Evolutionary conservation across 2,329 filamentous ascomycete genomes (phyloP).

Genomic region (Trichoderma citrinoviride): DNA sequence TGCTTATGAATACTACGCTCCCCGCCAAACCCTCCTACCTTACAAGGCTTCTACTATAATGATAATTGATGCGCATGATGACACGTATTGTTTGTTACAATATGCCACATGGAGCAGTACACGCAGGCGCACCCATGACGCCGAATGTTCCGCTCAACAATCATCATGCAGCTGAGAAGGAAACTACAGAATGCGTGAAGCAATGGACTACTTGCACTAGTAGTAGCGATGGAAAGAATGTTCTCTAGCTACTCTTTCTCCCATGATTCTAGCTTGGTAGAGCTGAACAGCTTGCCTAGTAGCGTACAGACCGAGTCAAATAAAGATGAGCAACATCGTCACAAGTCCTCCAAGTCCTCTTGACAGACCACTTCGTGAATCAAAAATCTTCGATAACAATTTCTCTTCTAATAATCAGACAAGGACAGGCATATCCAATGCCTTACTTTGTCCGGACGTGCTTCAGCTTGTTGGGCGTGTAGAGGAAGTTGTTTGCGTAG

Average conservation of each 20-base stretch:
- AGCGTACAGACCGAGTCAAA: background rate
- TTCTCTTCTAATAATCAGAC: background rate
- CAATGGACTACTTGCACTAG: background rate
- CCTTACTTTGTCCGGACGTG: slow-evolving; percentile 74
- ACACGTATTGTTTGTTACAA: background rate
- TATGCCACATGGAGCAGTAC: background rate
- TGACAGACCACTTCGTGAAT: background rate
- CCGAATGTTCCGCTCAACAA: background rate
- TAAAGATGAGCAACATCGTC: background rate
- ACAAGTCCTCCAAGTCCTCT: background rate
- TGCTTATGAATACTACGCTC: background rate
- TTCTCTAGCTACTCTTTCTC: background rate
- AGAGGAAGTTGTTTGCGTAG: slow-evolving; percentile 95
- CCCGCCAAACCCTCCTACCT: background rate
- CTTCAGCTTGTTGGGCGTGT: slow-evolving; percentile 83
- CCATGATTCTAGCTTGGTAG: background rate
- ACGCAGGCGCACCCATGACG: background rate
- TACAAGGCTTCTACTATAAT: background rate
- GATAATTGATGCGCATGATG: background rate
- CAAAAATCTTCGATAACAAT: background rate
- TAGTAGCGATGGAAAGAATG: background rate
- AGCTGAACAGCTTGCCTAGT: background rate
- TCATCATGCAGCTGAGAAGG: background rate
- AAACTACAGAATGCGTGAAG: background rate
- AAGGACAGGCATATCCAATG: background rate